Percentiles rank a stretch among this genome's conserved stretches.
These are phyloP conservation scores for Purshia tridentata DNA, from an alignment of 306 rosid genomes.

Conservation along the genomic window DNA sequence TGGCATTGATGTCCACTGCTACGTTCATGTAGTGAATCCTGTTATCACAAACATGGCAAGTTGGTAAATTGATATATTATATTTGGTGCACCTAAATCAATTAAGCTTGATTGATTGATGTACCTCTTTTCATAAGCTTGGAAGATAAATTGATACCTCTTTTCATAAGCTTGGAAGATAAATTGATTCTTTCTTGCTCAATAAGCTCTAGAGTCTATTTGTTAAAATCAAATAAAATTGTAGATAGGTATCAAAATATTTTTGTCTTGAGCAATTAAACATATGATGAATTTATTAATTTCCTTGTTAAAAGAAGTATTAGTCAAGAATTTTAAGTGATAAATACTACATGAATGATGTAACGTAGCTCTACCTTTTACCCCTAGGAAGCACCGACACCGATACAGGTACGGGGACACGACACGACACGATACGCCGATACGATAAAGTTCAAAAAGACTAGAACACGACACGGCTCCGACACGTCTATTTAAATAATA, in stretches of 20 bases:
- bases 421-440: no score
- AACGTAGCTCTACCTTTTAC: neutral
- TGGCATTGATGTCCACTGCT: constrained; percentile 46
- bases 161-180: constrained; percentile 62
- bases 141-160: constrained; percentile 66
- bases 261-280: neutral
- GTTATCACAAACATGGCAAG: constrained; percentile 34
- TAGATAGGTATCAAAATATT: constrained; percentile 25
- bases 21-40: constrained; percentile 57
- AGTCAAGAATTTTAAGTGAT: neutral
- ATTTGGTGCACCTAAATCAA: constrained; percentile 16
- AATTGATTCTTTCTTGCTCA: constrained; percentile 61
- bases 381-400: no score
- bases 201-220: constrained; percentile 69
- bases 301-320: neutral
- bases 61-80: constrained; percentile 12
- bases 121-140: constrained; percentile 74
- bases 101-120: constrained; percentile 18
- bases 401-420: no score
- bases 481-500: no score
- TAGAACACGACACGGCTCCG: no score
- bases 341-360: neutral
- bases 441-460: no score
- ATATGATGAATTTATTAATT: neutral
- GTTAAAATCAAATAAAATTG: constrained; percentile 30